Evolutionary conservation across 768 basidiomycete species (phyloP), one percentile per base, ranked within the genome.

Genomic region (Roridomyces roridus): DNA sequence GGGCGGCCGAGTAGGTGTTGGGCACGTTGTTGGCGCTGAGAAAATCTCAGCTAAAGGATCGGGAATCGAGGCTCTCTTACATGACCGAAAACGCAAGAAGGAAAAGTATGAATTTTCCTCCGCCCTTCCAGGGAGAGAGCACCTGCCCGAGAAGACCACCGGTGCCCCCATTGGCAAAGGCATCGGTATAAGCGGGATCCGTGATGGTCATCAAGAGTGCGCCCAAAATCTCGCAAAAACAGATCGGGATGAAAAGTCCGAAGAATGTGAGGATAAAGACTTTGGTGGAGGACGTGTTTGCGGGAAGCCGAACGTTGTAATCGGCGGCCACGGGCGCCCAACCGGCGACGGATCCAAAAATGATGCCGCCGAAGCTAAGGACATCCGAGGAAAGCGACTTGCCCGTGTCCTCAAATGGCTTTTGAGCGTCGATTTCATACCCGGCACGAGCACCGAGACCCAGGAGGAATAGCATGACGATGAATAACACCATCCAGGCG

Each of bases 301-400:
- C 76, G 0, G 83, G 83, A 0, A 85, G 68, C 23, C 77, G 72
- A 60, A 78, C 79, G 60, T 83, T 83, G 65, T 81, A 85, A 65
- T 85, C 83, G 6, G 83, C 83, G 4, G 82, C 83, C 1, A 84
- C 61, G 2, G 80, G 77, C 0, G 80, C 75, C n/a, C 83, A 59
- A 5, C 58, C 80, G 10, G 76, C 69, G 35, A 77, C 71, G 0
- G 75, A 74, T 2, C 79, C 81, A 65, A 83, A 85, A 24, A 84
- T 69, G 62, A 84, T 79, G 2, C 77, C 78, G 24, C 83, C 80
- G 48, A 82, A 85, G 53, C 76, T 74, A 11, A 85, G 69, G n/a
- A 84, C 67, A 51, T 82, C 80, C 1, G 79, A 80, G 0, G 73
- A 74, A 14, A 82, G 72, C 9, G 72, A 69, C 35, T 72, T 67